A percentile compares a stretch with the other conserved stretches of the same genome.
These are phyloP conservation scores for Scytalidium lignicola DNA, from an alignment of 2,329 filamentous ascomycete species.

Conservation along the genomic window DNA sequence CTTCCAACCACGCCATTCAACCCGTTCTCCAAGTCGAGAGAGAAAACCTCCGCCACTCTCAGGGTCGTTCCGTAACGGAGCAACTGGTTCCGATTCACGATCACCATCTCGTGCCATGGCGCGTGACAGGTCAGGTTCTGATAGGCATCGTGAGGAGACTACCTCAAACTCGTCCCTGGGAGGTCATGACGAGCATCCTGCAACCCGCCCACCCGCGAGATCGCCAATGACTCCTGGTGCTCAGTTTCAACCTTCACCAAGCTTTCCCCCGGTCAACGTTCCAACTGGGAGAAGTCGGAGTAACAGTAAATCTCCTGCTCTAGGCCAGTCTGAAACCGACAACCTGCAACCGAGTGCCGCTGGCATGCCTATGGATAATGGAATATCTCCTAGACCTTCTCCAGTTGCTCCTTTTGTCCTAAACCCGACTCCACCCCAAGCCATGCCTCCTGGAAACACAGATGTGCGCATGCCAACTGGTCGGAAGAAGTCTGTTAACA, in stretches of 20 bases:
- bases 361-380: slow-evolving; percentile 18
- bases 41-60: slow-evolving; percentile 21
- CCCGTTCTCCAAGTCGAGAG: slow-evolving; percentile 20
- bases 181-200: slow-evolving; percentile 19
- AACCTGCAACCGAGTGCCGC: slow-evolving; percentile 17
- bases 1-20: slow-evolving; percentile 12
- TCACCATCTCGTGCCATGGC: slow-evolving; percentile 17
- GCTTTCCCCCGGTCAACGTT: slow-evolving; percentile 12
- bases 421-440: slow-evolving; percentile 24
- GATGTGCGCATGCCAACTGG: slow-evolving; percentile 8
- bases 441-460: slow-evolving; percentile 10
- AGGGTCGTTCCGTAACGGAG: slow-evolving; percentile 14
- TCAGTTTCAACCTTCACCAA: slow-evolving; percentile 18
- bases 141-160: slow-evolving; percentile 25
- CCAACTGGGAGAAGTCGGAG: slow-evolving; percentile 17
- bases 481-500: slow-evolving; percentile 27
- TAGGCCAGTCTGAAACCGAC: slow-evolving; percentile 21
- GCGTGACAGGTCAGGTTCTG: slow-evolving; percentile 26
- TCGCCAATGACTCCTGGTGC: slow-evolving; percentile 16
- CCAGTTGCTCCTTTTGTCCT: slow-evolving; percentile 25
- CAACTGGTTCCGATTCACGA: slow-evolving; percentile 19
- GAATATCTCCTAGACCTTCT: slow-evolving; percentile 23
- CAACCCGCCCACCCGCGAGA: slow-evolving; percentile 14
- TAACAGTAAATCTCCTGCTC: slow-evolving; percentile 18
- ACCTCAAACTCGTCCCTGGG: slow-evolving; percentile 15